A percentile compares a stretch with the other conserved stretches of the same genome.
Conservation (phyloP, 2,329 filamentous ascomycete species). For the Botryotinia narcissicola region DNA sequence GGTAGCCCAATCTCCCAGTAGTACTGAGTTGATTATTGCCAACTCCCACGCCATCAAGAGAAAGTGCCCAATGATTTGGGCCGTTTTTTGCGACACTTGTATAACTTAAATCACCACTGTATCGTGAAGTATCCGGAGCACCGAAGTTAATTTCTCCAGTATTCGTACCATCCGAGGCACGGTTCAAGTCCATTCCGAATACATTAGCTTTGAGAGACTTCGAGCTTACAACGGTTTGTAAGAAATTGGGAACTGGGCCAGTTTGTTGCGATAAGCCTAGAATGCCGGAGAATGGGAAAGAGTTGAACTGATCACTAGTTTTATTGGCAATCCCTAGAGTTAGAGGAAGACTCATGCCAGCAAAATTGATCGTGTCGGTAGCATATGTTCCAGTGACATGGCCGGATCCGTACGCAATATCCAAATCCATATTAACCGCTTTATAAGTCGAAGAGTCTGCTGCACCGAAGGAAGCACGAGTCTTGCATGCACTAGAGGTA, state of each 20-base stretch:
- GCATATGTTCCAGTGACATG: slow-evolving; percentile 65
- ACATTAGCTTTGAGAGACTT: slow-evolving; percentile 61
- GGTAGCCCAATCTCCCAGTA: slow-evolving; percentile 59
- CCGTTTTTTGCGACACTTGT: slow-evolving; percentile 47
- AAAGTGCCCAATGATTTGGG: slow-evolving; percentile 68
- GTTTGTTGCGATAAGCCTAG: slow-evolving; percentile 69
- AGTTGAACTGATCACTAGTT: slow-evolving; percentile 70
- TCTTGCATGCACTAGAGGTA: slow-evolving; percentile 60
- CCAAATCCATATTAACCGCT: slow-evolving; percentile 53
- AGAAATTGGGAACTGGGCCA: slow-evolving; percentile 59
- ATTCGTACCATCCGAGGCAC: slow-evolving; percentile 62
- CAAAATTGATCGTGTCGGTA: slow-evolving; percentile 65
- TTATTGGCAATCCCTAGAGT: slow-evolving; percentile 70
- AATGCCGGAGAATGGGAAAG: slow-evolving; percentile 86
- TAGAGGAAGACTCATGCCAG: slow-evolving; percentile 60
- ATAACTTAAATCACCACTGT: slow-evolving; percentile 67
- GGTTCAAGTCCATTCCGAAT: slow-evolving; percentile 68
- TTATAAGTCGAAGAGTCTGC: slow-evolving; percentile 64
- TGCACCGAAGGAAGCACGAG: slow-evolving; percentile 68
- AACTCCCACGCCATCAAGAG: slow-evolving; percentile 63
- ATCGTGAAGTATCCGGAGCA: slow-evolving; percentile 63
- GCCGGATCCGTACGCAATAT: slow-evolving; percentile 75
- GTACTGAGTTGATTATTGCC: slow-evolving; percentile 55
- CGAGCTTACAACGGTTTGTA: slow-evolving; percentile 59
- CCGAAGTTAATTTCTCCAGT: slow-evolving; percentile 80